Evolutionary conservation across 768 basidiomycete genomes (phyloP), one percentile per base, ranked within the genome.

Genomic region (Podaxis sp.): DNA sequence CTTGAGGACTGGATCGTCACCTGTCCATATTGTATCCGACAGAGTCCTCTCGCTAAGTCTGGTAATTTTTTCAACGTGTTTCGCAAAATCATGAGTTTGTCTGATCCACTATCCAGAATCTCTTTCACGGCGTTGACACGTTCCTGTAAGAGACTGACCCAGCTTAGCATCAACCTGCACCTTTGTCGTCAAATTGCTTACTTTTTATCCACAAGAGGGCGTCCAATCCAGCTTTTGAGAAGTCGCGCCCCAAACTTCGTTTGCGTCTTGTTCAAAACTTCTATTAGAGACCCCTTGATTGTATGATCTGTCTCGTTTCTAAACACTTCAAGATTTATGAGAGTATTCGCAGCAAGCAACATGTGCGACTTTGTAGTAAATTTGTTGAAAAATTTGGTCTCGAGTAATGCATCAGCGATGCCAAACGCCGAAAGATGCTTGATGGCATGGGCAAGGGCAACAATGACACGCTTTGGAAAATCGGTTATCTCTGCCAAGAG

Each of bases 291-390:
- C 3, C 95, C 95, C 59, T 74, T 81, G 18, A 81, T 76, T 10
- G 82, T 84, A 57, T 82, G 82, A 69, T 97, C 89, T 0, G 92
- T 93, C 68, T 91, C 89, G 66, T 98, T 98, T 36, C 86, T 83
- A 70, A 92, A 95, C n/a, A 99, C 86, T 72, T 98, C 95, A 74
- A 96, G 72, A 69, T 97, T 98, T 11, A 82, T 81, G 10, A 98
- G 73, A 0, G 96, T 96, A 69, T 93, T 97, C 25, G 87, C 88
- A 51, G 89, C 90, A 50, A 99, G 79, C 21, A 93, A 78, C 95
- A 99, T 95, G 64, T 93, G 88, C 0, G 85, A 81, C 57, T 82
- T 81, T 23, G 86, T 84, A 3, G 90, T 78, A 68, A 98, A 98
- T 67, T 76, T 84, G 18, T 76, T 79, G 74, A 97, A 96, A 69